These are phyloP conservation scores for Solanum piurae DNA, from an alignment of 257 asterid species.

Conservation along the genomic window DNA sequence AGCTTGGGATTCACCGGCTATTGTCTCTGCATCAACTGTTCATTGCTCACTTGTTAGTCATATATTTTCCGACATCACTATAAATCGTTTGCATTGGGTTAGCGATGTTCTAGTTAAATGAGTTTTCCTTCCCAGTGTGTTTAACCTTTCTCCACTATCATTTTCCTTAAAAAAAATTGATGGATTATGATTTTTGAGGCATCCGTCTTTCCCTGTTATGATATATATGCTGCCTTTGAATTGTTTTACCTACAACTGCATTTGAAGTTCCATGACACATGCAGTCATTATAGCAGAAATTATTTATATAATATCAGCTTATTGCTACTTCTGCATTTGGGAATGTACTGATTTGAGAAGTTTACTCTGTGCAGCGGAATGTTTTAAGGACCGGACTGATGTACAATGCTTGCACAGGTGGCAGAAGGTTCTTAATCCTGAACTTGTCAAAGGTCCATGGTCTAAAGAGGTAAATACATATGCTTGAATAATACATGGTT, in stretches of 20 bases:
- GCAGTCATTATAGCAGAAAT: not conserved
- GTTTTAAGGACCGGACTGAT: constrained; percentile 84
- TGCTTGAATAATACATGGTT: not conserved
- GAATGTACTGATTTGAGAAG: not conserved
- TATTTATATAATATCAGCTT: not conserved
- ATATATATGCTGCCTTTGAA: not conserved
- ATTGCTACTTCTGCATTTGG: not conserved
- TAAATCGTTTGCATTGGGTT: not conserved
- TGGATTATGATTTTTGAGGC: not conserved
- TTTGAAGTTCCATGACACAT: not conserved
- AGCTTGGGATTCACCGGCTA: not conserved
- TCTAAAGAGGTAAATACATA: constrained; percentile 57
- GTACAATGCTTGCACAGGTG: constrained; percentile 94
- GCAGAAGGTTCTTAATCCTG: constrained; percentile 95
- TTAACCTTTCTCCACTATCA: not conserved
- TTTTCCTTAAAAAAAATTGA: not conserved
- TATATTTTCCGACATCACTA: not conserved
- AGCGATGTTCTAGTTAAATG: not conserved
- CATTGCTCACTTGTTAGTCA: not conserved
- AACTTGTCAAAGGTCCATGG: constrained; percentile 97
- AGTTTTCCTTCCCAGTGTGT: not conserved
- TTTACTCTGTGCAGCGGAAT: constrained; percentile 51
- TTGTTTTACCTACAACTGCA: not conserved
- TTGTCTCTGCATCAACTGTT: not conserved
- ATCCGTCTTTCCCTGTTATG: not conserved